Conservation (phyloP, 1,139 yeast genomes). For the Wickerhamiella infanticola region DNA sequence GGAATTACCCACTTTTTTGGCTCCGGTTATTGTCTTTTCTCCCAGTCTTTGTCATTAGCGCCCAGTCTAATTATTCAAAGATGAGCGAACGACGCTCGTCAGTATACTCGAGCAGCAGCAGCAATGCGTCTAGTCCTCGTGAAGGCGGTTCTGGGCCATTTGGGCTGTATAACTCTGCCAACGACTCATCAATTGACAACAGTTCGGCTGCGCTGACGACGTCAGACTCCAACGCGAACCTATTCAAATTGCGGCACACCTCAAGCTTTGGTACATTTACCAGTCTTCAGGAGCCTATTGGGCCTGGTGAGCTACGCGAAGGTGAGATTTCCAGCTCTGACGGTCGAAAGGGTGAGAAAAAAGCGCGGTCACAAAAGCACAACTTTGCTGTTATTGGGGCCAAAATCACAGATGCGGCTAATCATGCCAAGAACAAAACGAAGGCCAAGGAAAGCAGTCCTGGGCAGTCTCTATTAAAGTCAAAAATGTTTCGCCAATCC, state of each 20-base stretch:
- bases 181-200: not conserved
- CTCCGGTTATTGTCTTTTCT: not conserved
- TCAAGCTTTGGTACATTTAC: not conserved
- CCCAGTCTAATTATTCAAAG: not conserved
- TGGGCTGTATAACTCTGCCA: not conserved
- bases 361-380: slow-evolving; percentile 8
- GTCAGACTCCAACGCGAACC: not conserved
- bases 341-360: not conserved
- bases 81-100: not conserved
- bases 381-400: slow-evolving; percentile 15
- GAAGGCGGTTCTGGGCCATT: not conserved
- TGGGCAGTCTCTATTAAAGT: slow-evolving; percentile 13
- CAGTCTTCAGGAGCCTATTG: not conserved
- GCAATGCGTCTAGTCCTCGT: slow-evolving; percentile 1
- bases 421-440: slow-evolving; percentile 5
- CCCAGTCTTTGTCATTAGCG: not conserved
- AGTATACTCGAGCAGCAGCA: not conserved
- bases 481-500: slow-evolving; percentile 25
- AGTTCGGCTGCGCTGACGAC: not conserved
- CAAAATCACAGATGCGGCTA: slow-evolving; percentile 12
- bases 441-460: not conserved
- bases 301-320: not conserved
- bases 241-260: not conserved
- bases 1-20: not conserved
- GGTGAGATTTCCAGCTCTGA: not conserved